phyloP scores from a whole-genome alignment of 176 grass and related monocot genomes.

The Rhipidocladum racemiflorum region DNA sequence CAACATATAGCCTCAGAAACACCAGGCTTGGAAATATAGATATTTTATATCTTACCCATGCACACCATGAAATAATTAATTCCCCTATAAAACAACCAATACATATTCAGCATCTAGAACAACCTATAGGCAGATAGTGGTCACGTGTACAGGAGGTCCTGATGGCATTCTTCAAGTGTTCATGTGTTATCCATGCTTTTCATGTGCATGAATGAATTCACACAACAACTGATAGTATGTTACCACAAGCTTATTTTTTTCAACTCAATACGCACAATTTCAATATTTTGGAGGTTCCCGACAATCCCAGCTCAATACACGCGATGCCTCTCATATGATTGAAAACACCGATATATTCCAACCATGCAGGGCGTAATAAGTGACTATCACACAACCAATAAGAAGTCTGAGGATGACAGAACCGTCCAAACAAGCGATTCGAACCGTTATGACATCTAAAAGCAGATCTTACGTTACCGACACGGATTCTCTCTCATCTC shows the following conservation, averaged over 20 bases:
- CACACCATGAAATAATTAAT: neutral
- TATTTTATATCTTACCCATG: neutral
- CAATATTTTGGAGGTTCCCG: neutral
- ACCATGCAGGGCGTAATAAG: neutral
- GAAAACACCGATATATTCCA: neutral
- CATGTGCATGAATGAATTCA: neutral
- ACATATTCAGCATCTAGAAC: neutral
- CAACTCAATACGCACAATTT: neutral
- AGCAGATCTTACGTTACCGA: neutral
- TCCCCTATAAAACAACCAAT: slow-evolving; percentile 4
- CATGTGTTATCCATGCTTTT: neutral
- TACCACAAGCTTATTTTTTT: neutral
- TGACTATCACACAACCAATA: neutral
- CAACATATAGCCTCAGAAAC: neutral
- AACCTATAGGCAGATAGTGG: neutral
- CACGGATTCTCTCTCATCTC: neutral
- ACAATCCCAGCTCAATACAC: neutral
- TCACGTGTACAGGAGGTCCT: neutral
- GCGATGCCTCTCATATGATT: neutral
- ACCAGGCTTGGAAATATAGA: neutral
- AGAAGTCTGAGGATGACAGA: neutral
- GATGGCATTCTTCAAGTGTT: neutral
- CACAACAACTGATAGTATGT: neutral
- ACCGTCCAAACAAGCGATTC: neutral
- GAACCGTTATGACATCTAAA: neutral